A percentile compares a stretch with the other conserved stretches of the same genome.
Conservation (phyloP, 441 rosid genomes). For the Theobroma grandiflorum region DNA sequence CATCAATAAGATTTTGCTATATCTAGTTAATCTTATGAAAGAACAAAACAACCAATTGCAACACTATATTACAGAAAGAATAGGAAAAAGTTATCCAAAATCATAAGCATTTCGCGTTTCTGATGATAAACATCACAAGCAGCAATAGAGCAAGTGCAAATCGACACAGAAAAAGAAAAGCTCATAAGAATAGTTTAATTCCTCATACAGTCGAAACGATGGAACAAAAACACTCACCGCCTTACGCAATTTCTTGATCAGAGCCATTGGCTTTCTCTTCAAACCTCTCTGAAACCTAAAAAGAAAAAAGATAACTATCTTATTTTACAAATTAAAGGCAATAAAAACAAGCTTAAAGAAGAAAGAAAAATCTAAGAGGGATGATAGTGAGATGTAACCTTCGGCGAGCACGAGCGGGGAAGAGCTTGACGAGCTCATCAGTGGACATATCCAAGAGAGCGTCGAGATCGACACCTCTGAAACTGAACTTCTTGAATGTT, state of each 20-base stretch:
- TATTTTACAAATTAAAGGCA: background rate
- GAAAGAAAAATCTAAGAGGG: background rate
- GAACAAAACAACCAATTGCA: background rate
- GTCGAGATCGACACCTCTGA: conserved; percentile 80
- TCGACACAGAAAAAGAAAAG: background rate
- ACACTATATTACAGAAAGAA: background rate
- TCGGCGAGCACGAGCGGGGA: conserved; percentile 70
- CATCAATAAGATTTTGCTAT: background rate
- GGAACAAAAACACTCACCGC: conserved; percentile 47
- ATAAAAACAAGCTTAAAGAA: background rate
- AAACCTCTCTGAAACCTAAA: conserved; percentile 67
- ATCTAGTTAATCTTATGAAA: background rate
- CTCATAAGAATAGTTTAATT: background rate
- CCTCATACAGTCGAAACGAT: background rate
- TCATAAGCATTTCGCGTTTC: background rate
- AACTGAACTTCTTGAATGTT: conserved; percentile 80
- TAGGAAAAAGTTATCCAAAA: background rate
- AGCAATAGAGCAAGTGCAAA: background rate
- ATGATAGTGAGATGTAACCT: conserved; percentile 39
- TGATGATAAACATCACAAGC: background rate
- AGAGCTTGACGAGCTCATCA: conserved; percentile 81
- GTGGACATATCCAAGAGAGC: conserved; percentile 75
- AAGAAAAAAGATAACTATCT: background rate
- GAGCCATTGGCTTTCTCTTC: conserved; percentile 77
- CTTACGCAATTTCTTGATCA: conserved; percentile 77